Evolutionary conservation across 163 green algal species (phyloP).

Genomic region (Chlorella variabilis): DNA sequence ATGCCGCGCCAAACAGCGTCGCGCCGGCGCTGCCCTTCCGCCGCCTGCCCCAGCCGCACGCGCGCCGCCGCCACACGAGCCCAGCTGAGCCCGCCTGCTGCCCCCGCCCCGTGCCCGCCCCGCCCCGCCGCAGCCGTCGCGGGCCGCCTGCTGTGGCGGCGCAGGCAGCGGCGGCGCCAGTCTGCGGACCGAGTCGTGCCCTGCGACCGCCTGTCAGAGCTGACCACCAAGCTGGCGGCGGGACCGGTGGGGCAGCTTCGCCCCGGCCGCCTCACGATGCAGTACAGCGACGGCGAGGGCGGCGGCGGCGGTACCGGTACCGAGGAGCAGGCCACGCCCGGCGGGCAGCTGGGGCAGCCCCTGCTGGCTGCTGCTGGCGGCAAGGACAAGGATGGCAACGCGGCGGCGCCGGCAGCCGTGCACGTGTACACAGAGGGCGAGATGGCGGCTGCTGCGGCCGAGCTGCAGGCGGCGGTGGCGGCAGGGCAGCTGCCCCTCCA

Average conservation of each 20-base stretch:
- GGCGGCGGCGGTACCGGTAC: background rate
- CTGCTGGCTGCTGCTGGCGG: background rate
- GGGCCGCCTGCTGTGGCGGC: background rate
- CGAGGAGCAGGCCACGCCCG: background rate
- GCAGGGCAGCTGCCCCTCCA: too few species aligned
- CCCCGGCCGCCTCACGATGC: conserved; percentile 15
- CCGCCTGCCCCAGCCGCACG: background rate
- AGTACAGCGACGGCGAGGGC: background rate
- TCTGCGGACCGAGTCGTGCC: background rate
- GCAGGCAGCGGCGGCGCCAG: background rate
- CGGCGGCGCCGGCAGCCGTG: background rate
- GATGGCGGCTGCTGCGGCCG: background rate
- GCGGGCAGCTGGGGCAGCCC: background rate
- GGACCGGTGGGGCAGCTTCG: background rate
- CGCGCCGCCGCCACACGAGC: background rate
- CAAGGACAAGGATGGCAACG: background rate
- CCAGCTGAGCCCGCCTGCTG: too few species aligned
- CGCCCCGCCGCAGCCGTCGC: background rate
- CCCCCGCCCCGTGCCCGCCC: background rate
- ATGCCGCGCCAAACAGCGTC: background rate
- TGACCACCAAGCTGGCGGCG: background rate
- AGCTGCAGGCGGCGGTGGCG: background rate
- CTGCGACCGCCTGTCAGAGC: background rate
- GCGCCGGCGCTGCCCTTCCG: background rate
- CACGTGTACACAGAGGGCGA: background rate